Conservation (phyloP, 306 rosid genomes). For the Luffa aegyptiaca region DNA sequence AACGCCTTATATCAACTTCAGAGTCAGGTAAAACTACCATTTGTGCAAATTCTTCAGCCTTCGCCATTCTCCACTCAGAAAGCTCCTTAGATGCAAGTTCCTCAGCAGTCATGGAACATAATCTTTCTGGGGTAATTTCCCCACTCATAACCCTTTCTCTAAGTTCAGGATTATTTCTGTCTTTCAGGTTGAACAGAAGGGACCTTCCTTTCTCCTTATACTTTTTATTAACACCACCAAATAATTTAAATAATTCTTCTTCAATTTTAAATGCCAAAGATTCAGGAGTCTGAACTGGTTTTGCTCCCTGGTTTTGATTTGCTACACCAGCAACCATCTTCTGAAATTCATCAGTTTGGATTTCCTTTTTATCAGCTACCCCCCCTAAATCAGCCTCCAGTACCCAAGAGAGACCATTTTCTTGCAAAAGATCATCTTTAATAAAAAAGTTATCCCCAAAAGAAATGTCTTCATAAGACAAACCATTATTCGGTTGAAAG, state of each 20-base stretch:
- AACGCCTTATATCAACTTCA: slow-evolving; percentile 72
- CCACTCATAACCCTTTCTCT: slow-evolving; percentile 90
- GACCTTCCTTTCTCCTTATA: slow-evolving; percentile 99
- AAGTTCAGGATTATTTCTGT: slow-evolving; percentile 86
- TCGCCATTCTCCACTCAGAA: slow-evolving; percentile 95
- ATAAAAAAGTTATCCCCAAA: slow-evolving; percentile 62
- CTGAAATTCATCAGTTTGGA: slow-evolving; percentile 28
- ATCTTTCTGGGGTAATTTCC: slow-evolving; percentile 57
- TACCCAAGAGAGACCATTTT: slow-evolving; percentile 96
- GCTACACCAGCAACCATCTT: slow-evolving; percentile 28
- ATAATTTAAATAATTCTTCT: slow-evolving; percentile 77
- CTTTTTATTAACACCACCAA: slow-evolving; percentile 96
- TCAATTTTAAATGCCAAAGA: slow-evolving; percentile 61
- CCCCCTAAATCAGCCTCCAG: slow-evolving; percentile 49
- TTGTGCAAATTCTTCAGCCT: slow-evolving; percentile 97
- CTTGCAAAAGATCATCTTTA: slow-evolving; percentile 90
- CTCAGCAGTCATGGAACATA: slow-evolving; percentile 95
- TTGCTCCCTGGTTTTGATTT: slow-evolving; percentile 20
- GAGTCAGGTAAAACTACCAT: slow-evolving; percentile 90
- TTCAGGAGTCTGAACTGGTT: slow-evolving; percentile 35
- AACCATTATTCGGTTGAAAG: slow-evolving; percentile 42
- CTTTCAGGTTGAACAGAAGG: slow-evolving; percentile 89
- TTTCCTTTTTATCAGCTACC: slow-evolving; percentile 28
- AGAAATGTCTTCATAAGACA: slow-evolving; percentile 65
- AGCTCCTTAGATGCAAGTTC: slow-evolving; percentile 99